Conservation (phyloP, 257 asterid genomes). For the Solanum paucissectum region DNA sequence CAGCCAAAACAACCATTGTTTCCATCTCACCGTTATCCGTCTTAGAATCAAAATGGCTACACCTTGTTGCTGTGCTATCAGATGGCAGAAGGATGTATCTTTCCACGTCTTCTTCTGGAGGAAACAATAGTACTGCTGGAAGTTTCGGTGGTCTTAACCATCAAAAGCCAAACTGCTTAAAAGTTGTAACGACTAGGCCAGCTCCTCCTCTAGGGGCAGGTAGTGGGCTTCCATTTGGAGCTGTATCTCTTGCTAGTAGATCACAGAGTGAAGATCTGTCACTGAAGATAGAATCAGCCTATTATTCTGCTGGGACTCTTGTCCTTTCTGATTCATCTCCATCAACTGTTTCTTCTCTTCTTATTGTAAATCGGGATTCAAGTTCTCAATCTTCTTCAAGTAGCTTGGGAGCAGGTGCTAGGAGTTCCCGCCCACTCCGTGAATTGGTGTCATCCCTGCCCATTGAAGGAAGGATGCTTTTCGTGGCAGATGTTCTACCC, state of each 20-base stretch:
- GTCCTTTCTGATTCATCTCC: constrained; percentile 92
- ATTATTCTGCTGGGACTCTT: constrained; percentile 72
- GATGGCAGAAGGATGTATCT: constrained; percentile 98
- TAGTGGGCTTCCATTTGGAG: constrained; percentile 75
- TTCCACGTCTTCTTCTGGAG: constrained; percentile 76
- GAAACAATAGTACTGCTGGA: constrained; percentile 57
- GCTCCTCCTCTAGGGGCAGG: constrained; percentile 90
- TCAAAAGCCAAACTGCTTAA: constrained; percentile 73
- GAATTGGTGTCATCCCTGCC: constrained; percentile 81
- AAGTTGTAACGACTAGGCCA: constrained; percentile 91
- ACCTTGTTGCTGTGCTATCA: constrained; percentile 82
- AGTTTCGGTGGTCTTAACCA: constrained; percentile 49
- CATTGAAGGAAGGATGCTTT: constrained; percentile 91
- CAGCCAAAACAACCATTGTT: constrained; percentile 66
- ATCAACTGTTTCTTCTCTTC: constrained; percentile 70
- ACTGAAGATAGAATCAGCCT: constrained; percentile 80
- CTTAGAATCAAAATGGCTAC: constrained; percentile 91
- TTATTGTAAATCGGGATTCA: constrained; percentile 74
- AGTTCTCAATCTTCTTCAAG: constrained; percentile 53
- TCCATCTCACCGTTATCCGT: constrained; percentile 74
- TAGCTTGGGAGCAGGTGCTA: constrained; percentile 51
- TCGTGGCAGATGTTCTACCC: constrained; percentile 80
- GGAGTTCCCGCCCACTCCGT: constrained; percentile 80
- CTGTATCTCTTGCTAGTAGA: constrained; percentile 72
- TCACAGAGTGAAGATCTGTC: constrained; percentile 77